Percentiles rank a stretch among this genome's conserved stretches.
Evolutionary conservation across 2,329 filamentous ascomycete species (phyloP).

Genomic region (Colletotrichum acutatum): DNA sequence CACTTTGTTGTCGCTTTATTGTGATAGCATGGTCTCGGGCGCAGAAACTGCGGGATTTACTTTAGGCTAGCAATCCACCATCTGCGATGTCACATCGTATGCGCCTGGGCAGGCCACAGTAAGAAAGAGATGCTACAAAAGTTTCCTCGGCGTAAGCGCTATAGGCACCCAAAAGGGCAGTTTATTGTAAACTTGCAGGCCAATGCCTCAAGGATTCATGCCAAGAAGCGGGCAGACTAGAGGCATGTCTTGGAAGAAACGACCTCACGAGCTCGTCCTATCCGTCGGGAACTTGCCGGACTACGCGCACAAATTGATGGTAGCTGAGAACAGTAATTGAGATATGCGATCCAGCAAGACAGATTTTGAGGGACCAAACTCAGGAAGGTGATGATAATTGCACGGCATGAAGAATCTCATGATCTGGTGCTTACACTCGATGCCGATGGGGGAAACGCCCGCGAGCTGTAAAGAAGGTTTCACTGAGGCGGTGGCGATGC

Average conservation of each 20-base stretch:
- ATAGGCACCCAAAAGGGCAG: background rate
- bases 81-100: constrained; percentile 12
- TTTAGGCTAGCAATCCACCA: background rate
- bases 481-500: no score
- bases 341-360: background rate
- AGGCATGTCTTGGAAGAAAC: background rate
- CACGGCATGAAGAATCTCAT: background rate
- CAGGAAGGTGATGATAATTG: background rate
- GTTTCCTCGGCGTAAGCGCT: constrained; percentile 22
- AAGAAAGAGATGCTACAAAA: background rate
- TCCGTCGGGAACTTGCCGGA: background rate
- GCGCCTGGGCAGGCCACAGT: background rate
- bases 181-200: background rate
- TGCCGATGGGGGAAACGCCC: no score
- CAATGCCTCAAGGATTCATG: background rate
- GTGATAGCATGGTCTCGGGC: background rate
- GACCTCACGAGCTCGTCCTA: background rate
- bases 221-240: constrained; percentile 6
- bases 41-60: background rate
- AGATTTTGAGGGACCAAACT: background rate
- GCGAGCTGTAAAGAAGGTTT: no score
- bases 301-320: background rate
- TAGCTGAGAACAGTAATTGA: background rate
- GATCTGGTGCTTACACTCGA: background rate
- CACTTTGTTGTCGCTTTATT: no score